phyloP scores from a whole-genome alignment of 345 rosid species.

The Linum lewisii region DNA sequence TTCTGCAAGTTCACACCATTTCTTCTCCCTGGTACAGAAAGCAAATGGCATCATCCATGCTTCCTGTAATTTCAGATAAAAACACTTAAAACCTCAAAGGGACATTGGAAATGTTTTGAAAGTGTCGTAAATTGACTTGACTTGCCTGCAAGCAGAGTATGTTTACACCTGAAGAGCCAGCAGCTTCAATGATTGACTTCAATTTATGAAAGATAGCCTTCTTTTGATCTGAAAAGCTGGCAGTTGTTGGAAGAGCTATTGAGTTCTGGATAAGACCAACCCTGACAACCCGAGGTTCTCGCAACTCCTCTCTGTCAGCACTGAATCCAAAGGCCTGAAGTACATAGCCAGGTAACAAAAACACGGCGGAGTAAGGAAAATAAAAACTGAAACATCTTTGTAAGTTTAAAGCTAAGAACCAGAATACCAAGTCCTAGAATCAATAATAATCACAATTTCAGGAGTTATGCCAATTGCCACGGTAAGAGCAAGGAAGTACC shows the following conservation, averaged over 20 bases:
- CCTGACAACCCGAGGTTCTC: conserved; percentile 72
- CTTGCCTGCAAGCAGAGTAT: conserved; percentile 78
- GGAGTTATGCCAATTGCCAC: neutral
- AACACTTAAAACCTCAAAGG: neutral
- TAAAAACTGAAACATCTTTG: too few relatives aligned
- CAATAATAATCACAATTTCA: neutral
- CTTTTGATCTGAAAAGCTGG: conserved; percentile 58
- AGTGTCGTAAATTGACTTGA: neutral
- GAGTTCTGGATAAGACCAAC: conserved; percentile 91
- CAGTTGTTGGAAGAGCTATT: conserved; percentile 70
- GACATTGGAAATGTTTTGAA: neutral
- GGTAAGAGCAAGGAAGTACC: conserved; percentile 22
- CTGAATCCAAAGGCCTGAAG: conserved; percentile 57
- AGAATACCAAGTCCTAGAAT: neutral
- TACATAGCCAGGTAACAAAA: neutral
- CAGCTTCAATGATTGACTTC: conserved; percentile 67
- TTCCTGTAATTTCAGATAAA: conserved; percentile 36
- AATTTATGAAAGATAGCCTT: conserved; percentile 56
- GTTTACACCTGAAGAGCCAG: conserved; percentile 86
- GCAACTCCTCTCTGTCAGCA: conserved; percentile 62
- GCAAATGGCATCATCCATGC: conserved; percentile 99
- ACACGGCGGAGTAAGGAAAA: neutral
- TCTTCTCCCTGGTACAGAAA: conserved; percentile 90
- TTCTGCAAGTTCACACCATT: conserved; percentile 96
- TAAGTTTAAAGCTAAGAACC: neutral